Base-by-base conservation (phyloP, 208 protist species). In the Acanthamoeba quina region DNA sequence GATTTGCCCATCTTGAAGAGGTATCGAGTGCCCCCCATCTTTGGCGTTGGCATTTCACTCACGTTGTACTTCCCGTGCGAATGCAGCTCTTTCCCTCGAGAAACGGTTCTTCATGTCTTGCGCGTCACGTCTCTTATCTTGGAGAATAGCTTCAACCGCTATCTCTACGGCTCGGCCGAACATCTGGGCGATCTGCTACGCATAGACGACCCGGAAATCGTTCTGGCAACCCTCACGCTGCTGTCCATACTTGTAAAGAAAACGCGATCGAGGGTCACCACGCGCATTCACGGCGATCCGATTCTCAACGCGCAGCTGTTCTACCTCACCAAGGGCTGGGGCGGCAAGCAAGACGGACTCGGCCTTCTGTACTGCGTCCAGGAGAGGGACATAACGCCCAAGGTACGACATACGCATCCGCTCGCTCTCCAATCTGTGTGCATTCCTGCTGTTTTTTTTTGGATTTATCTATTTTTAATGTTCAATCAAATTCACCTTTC, bases 311-410 rank as follows among this genome's bases (percentile, higher is more conserved):
- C 88, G 34, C 58, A 80, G 44, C 54, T 92, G 54, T 92, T 92
- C 54, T 78, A 92, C 64, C 88, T 92, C 15, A 78, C 88, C 49
- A 72, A 92, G 44, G 88, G 88, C n/a, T 92, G 88, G 88, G 88
- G 88, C 21, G 88, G 88, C 26, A 92, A 78, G 24, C 64, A 92
- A 58, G 88, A 92, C 6, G 88, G 88, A 58, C 88, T 92, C 3
- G 88, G 88, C 49, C 37, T 92, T 29, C 62, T 92, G 17, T 92
- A 72, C 49, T 92, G 88, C 26, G 58, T 72, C 47, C 58, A 78
- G 64, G 66, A 92, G 0, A 80, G 26, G 26, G 88, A 92, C n/a
- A 62, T 92, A n/a, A 52, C 88, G 26, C 29, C 88, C 41, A 92
- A 92, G 60, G 88, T 92, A 68, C 21, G 10, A 83, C 11, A 4